Evolutionary conservation across 2,329 filamentous ascomycete species (phyloP), one percentile per base, ranked within the genome.

Genomic region (Mycosphaerelloides madeirae): DNA sequence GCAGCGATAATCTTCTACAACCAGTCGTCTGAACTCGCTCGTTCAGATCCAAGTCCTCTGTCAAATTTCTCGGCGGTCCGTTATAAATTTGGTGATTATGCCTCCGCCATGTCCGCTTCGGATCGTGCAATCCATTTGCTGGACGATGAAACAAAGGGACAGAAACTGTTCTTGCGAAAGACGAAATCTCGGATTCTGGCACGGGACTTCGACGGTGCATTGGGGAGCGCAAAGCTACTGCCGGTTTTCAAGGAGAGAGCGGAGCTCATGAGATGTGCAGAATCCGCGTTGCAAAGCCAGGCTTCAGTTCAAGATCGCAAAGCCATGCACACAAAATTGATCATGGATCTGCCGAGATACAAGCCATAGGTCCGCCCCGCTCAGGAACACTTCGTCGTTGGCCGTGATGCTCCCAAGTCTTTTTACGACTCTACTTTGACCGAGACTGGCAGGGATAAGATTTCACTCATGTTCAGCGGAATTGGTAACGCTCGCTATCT

Each of bases 11-110:
- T 18, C 3, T 37, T 42, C 13, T 54, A 53, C 29, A 29, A 46
- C 16, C 37, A 43, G 38, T 49, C 52, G 20, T 41, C 37, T 19
- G 45, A 51, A 16, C 37, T 49, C 15, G 41, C 39, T 2, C 52
- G 47, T 19, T 14, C 9, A 6, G 38, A 54, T 7, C 35, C 46
- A 33, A 34, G 44, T n/a, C 52, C 52, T 4, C 38, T 48, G 29
- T 46, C 47, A 5, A 56, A 56, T 34, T 38, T 54, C 5, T 50
- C 52, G 7, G 43, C 44, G 3, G 49, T 40, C 8, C 42, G 43
- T 31, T 55, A 46, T 28, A 52, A 56, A 38, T 31, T 50, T 14
- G 46, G 51, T 18, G 36, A 50, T n/a, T 56, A 52, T 41, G 22
- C 33, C 9, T 20, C 41, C 5, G 31, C 35, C 11, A 31, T 46